Evolutionary conservation across 2,329 filamentous ascomycete species (phyloP).

Genomic region (Claviceps fusiformis): DNA sequence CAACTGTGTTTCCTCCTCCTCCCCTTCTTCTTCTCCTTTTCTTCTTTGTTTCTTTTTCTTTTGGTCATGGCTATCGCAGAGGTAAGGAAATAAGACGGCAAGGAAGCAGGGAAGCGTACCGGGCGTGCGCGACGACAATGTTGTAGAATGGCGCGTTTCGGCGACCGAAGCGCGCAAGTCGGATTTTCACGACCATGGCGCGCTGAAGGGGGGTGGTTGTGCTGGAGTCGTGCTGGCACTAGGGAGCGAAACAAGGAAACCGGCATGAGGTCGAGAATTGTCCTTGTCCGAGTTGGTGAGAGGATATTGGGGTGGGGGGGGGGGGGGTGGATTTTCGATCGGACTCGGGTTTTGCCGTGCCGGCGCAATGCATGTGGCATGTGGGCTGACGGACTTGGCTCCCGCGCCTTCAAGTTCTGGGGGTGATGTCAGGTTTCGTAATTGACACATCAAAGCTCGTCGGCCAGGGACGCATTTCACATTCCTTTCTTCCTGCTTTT

Average conservation of each 20-base stretch:
- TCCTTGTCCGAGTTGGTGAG: neutral
- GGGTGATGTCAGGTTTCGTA: neutral
- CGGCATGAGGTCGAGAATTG: too few relatives aligned
- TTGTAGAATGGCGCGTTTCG: conserved; percentile 89
- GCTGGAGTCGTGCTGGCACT: neutral
- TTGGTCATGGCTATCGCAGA: neutral
- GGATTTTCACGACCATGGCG: conserved; percentile 81
- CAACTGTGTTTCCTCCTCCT: too few relatives aligned
- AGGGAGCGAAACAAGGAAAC: too few relatives aligned
- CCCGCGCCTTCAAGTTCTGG: neutral
- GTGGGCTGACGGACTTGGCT: too few relatives aligned
- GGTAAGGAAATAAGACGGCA: neutral
- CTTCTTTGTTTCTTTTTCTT: too few relatives aligned
- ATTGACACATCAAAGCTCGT: neutral
- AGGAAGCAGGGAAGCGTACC: conserved; percentile 34
- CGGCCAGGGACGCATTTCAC: neutral
- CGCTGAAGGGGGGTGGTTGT: neutral
- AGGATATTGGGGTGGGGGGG: neutral
- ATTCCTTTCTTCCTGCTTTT: neutral
- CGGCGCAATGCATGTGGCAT: conserved; percentile 9
- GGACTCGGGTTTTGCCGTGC: conserved; percentile 25
- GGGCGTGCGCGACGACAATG: conserved; percentile 86
- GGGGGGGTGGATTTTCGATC: conserved; percentile 10
- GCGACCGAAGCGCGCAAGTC: conserved; percentile 85
- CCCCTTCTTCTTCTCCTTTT: too few relatives aligned